Evolutionary conservation across 306 rosid genomes (phyloP), one percentile per base, ranked within the genome.

Genomic region (Geum urbanum): DNA sequence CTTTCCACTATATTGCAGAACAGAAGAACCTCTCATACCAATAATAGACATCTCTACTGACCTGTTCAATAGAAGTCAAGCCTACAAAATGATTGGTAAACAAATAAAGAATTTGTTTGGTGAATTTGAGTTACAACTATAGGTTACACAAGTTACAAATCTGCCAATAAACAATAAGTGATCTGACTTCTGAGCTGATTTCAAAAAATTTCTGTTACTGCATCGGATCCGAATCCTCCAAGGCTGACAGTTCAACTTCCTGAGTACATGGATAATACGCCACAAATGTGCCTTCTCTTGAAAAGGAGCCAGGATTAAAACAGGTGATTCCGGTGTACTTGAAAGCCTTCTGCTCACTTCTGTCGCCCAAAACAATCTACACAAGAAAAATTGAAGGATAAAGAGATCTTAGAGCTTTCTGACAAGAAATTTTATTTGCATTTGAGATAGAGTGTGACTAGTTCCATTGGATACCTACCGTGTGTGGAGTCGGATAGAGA

Each of bases 301-400:
- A 83, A 81, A 94, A 90, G 70, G 97, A 94, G 70, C 96, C 98
- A 0, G 98, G 84, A 77, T 92, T 90, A 63, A 88, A 92, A 77
- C 96, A 92, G 71, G 97, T 85, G 69, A 85, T 88, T 81, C 97
- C 98, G 57, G 89, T 88, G 87, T 90, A 86, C 73, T 90, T 90
- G 83, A 90, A 92, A 47, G 96, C 97, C 74, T 90, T 91, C 73
- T 88, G 97, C 75, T 74, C 80, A 66, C 98, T 92, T 81, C 86
- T 90, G 76, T 92, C 97, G 70, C 91, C 96, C 55, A 88, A 72
- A 16, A 88, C 85, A 77, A 92, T 88, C 97, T 90, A 90, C 82
- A 81, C 72, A 77, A 63, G 46, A 57, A 27, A 69, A 68, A 81
- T 72, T 70, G 68, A 48, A 60, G 35, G 74, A 20, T 10, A 76